phyloP scores from a whole-genome alignment of 352 stramenopile species.

The Nothophytophthora sp. region DNA sequence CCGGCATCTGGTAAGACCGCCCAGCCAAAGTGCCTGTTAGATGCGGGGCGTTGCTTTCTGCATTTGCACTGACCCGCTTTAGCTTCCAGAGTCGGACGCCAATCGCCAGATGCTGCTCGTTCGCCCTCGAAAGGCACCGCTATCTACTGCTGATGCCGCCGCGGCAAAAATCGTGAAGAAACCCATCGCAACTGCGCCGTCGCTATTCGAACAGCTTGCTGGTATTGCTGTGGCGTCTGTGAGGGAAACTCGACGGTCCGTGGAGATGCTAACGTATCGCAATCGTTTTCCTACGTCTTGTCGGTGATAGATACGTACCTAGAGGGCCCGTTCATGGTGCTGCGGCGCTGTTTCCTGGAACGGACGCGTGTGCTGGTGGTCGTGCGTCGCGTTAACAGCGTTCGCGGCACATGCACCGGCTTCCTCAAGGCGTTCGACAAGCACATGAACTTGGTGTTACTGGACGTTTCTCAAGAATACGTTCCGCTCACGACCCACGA shows the following conservation, averaged over 20 bases:
- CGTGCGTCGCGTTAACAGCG: slow-evolving; percentile 89
- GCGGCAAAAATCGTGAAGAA: slow-evolving; percentile 9
- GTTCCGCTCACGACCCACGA: slow-evolving; percentile 44
- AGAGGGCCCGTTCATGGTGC: slow-evolving; percentile 84
- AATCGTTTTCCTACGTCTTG: slow-evolving; percentile 1
- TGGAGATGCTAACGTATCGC: too few relatives aligned
- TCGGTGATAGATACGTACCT: slow-evolving; percentile 58
- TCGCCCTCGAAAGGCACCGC: slow-evolving; percentile 28
- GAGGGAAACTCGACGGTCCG: too few relatives aligned
- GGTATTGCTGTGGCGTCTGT: slow-evolving; percentile 24
- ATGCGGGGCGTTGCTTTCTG: neutral
- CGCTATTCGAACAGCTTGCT: slow-evolving; percentile 60
- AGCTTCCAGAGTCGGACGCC: slow-evolving; percentile 68
- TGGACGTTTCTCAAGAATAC: slow-evolving; percentile 86
- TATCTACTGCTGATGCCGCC: slow-evolving; percentile 15
- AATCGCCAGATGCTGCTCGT: slow-evolving; percentile 47
- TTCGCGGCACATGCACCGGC: slow-evolving; percentile 90
- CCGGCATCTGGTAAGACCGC: slow-evolving; percentile 62
- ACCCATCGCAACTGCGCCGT: slow-evolving; percentile 11
- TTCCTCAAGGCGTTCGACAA: slow-evolving; percentile 95
- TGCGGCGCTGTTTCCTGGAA: slow-evolving; percentile 83
- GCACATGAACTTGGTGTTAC: slow-evolving; percentile 94
- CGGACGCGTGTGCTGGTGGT: slow-evolving; percentile 82
- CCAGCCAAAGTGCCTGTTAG: too few relatives aligned
- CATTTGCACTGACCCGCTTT: neutral